phyloP scores from a whole-genome alignment of 495 filamentous ascomycete genomes.

The Trichoderma reesei region DNA sequence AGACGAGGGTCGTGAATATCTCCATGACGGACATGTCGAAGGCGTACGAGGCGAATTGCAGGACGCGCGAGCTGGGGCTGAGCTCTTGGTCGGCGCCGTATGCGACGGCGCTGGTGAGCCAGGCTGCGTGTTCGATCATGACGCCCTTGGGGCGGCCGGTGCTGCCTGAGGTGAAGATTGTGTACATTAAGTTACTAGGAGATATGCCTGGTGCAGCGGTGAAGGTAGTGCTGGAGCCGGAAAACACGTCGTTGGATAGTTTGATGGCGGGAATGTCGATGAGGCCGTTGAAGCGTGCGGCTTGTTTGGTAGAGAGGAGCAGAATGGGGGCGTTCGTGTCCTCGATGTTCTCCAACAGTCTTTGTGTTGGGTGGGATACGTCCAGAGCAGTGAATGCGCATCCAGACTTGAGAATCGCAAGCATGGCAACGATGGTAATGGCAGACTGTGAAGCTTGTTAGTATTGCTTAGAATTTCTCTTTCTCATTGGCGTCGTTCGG shows the following conservation, averaged over 20 bases:
- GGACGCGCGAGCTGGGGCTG: not conserved
- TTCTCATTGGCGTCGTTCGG: not conserved
- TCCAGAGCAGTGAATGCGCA: not conserved
- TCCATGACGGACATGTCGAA: conserved; percentile 50
- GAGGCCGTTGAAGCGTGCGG: not conserved
- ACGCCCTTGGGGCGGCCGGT: conserved; percentile 21
- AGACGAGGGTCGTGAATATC: conserved; percentile 42
- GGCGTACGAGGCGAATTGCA: conserved; percentile 50
- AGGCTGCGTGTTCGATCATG: conserved; percentile 16
- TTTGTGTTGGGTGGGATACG: not conserved
- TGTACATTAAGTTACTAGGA: not conserved
- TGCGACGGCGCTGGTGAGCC: not conserved
- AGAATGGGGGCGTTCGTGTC: not conserved
- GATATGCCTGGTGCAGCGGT: not conserved
- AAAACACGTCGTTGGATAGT: not conserved
- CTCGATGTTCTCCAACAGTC: not conserved
- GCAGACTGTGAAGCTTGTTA: not conserved
- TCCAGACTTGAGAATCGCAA: not conserved
- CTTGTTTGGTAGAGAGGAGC: not conserved
- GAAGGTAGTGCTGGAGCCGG: not conserved
- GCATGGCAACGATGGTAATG: not conserved
- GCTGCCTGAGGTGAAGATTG: conserved; percentile 30
- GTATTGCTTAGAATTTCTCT: not conserved
- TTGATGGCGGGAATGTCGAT: not conserved
- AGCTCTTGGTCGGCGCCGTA: not conserved